Conservation (phyloP, 2,329 filamentous ascomycete species). For the Nakataea oryzae region DNA sequence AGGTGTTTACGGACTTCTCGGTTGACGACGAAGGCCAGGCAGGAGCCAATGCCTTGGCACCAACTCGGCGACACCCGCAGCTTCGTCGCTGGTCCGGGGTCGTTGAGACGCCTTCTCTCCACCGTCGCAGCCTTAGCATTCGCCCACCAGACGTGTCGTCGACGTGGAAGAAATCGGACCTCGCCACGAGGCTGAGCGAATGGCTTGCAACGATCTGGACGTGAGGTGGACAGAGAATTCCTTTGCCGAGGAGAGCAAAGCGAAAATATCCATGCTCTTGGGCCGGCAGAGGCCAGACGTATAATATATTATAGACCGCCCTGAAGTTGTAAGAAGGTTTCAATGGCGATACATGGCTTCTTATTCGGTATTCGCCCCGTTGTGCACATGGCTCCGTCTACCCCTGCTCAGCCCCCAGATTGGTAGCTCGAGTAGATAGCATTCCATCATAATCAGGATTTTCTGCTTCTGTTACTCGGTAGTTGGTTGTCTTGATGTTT, state of each 20-base stretch:
- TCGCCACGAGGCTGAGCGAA: background rate
- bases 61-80: background rate
- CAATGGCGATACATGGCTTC: background rate
- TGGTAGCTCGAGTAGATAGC: background rate
- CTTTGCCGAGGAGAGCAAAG: background rate
- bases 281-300: background rate
- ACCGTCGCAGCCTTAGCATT: background rate
- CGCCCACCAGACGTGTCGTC: background rate
- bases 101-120: background rate
- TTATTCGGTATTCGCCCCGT: background rate
- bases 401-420: background rate
- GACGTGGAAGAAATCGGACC: background rate
- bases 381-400: background rate
- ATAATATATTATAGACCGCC: background rate
- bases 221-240: background rate
- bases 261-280: background rate
- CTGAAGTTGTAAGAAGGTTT: background rate
- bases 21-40: background rate
- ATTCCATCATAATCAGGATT: too few relatives aligned
- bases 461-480: too few relatives aligned
- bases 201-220: background rate
- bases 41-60: background rate
- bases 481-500: too few relatives aligned
- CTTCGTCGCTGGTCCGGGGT: background rate
- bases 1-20: background rate